These are phyloP conservation scores for Lophiotrema nucula DNA, from an alignment of 495 filamentous ascomycete genomes.

Conservation along the genomic window DNA sequence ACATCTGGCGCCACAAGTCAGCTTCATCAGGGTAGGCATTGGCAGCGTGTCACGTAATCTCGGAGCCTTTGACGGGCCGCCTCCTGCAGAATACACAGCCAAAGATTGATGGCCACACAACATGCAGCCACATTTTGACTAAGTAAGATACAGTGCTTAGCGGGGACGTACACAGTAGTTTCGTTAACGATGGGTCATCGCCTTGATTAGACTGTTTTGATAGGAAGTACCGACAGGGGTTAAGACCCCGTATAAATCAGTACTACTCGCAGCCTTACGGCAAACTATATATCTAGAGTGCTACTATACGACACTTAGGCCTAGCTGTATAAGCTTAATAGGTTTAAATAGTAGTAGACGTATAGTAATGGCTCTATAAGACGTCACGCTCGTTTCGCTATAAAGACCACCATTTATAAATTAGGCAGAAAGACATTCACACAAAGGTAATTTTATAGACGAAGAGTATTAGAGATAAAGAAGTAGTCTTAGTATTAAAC, in stretches of 20 bases:
- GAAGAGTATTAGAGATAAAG: not conserved
- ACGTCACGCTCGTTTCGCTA: not conserved
- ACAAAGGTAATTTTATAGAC: not conserved
- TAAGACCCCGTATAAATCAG: not conserved
- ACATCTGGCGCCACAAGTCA: too few relatives aligned
- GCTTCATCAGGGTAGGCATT: too few relatives aligned
- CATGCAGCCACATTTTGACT: too few relatives aligned
- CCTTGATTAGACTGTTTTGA: not conserved
- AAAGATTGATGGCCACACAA: too few relatives aligned
- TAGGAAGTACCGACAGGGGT: not conserved
- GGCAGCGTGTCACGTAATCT: too few relatives aligned
- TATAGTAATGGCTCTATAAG: not conserved
- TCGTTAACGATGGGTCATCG: not conserved
- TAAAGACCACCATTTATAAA: not conserved
- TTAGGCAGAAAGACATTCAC: not conserved
- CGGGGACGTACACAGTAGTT: too few relatives aligned
- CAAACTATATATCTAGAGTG: not conserved
- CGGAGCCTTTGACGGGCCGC: too few relatives aligned
- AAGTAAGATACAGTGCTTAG: too few relatives aligned
- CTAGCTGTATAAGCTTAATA: not conserved
- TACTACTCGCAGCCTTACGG: not conserved
- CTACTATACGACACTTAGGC: not conserved
- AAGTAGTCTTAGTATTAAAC: not conserved
- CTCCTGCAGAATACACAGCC: too few relatives aligned
- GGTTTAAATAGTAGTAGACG: not conserved